A percentile compares a stretch with the other conserved stretches of the same genome.
phyloP scores from a whole-genome alignment of 2,329 filamentous ascomycete genomes.

The Rhexocercosporidium sp. region DNA sequence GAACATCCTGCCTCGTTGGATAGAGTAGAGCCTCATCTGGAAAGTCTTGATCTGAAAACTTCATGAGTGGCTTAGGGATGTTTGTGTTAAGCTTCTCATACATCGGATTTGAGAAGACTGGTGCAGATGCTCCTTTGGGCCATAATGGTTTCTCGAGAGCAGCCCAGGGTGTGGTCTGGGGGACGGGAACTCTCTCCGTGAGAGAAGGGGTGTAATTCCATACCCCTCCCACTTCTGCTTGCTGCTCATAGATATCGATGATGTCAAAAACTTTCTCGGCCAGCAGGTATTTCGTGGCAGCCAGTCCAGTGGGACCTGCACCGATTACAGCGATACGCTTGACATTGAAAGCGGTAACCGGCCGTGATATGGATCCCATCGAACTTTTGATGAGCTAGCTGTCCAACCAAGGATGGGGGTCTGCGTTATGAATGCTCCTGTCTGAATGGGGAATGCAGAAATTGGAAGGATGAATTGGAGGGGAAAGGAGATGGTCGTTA shows the following conservation, averaged over 20 bases:
- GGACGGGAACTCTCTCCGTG: conserved; percentile 58
- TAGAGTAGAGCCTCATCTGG: conserved; percentile 70
- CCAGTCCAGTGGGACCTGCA: conserved; percentile 79
- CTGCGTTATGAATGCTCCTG: neutral
- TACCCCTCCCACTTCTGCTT: conserved; percentile 75
- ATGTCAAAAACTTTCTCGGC: conserved; percentile 72
- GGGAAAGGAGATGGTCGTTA: neutral
- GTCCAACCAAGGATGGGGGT: conserved; percentile 15
- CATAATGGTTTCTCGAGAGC: conserved; percentile 68
- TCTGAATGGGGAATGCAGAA: neutral
- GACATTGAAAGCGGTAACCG: conserved; percentile 45
- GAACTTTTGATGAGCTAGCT: neutral
- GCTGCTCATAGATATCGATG: conserved; percentile 84
- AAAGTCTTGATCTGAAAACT: conserved; percentile 74
- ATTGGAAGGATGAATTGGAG: too few relatives aligned
- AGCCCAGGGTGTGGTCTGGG: conserved; percentile 70
- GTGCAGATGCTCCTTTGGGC: conserved; percentile 40
- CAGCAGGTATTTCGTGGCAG: conserved; percentile 78
- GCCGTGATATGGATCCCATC: conserved; percentile 36
- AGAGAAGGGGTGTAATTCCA: conserved; percentile 75
- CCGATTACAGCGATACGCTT: conserved; percentile 78
- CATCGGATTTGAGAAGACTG: conserved; percentile 80
- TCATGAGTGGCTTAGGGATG: conserved; percentile 82
- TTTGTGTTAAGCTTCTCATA: conserved; percentile 87
- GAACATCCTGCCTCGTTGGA: conserved; percentile 72